Evolutionary conservation across 495 filamentous ascomycete species (phyloP), one percentile per base, ranked within the genome.

Genomic region (Neurospora sp.): DNA sequence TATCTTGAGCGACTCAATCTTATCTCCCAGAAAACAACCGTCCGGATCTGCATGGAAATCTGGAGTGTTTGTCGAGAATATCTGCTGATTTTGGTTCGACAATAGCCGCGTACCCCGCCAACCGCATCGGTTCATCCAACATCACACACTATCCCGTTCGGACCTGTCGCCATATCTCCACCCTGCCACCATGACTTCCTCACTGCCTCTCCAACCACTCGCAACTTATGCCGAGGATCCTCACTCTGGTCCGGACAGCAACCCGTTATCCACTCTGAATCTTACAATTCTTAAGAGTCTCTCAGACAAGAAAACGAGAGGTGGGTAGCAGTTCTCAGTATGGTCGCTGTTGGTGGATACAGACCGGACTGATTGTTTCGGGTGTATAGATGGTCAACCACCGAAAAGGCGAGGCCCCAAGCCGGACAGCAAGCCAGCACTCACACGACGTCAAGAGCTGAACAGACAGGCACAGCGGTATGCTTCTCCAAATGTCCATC

Each of bases 391-490:
- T 87, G 95, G 95, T 18, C 90, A 96, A 76, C 86, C 92, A 31
- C 90, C 93, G 5, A 99, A 99, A 83, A 89, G 93, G 73, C 88
- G 96, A 78, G 96, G 96, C 3, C 96, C 96, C 0, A 99, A 99
- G 77, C 96, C 96, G 37, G 96, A 98, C 80, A 96, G 93, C 84
- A 97, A 97, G 77, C 96, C 96, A 5, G 94, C 96, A 69, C 82
- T 96, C 76, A 99, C 95, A n/a, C 86, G 95, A 46, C 88, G 95
- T 69, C 96, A 99, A 78, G 96, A 99, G 79, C 83, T 98, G 69
- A 99, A 99, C 79, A 89, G 96, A 72, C 95, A 98, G 84, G 96
- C 96, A 38, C 96, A 99, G 82, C 91, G 95, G 95, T 96, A 90
- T 77, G 79, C 73, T 39, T 5, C 35, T 31, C 5, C 18, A 27